Base-by-base conservation (phyloP, 1,139 yeast genomes). In the Sugiyamaella paludigena region DNA sequence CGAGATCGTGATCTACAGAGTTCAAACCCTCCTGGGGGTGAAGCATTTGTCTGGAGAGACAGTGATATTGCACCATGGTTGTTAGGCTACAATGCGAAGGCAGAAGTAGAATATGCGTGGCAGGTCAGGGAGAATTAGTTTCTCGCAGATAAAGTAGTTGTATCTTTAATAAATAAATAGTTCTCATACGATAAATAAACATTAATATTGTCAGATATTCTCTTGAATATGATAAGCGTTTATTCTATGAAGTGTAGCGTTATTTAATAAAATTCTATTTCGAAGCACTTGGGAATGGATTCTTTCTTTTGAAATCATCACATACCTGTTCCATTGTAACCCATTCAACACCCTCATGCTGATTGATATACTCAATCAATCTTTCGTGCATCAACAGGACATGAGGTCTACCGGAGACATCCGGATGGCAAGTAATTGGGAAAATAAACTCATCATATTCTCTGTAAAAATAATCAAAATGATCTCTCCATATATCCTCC, bases 301-400 rank as follows among this genome's bases (percentile, higher is more conserved):
- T 58, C 40, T 52, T 60, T 3, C 53, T 36, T 47, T 66, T 62
- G 49, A 65, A 66, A 31, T 65, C 70, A 38, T 62, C 63, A 31
- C 62, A 53, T 32, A 66, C 64, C 41, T 66, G 60, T 40, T 62
- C 69, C 68, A 66, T 65, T 13, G 70, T 66, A 37, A 63, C 58
- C 70, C 70, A 66, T 48, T 66, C 69, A 29, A 66, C 70, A 15
- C 69, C 69, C 32, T 66, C 69, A 48, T 66, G 70, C 27, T 55
- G 55, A 52, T 66, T 66, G 52, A 66, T 63, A 48, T 60, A 60
- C 43, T 65, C 70, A 41, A 66, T 66, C 31, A 66, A 37, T 33
- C 69, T 58, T 54, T 60, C 71, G 53, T 58, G 72, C 72, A 58
- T 68, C 53, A 63, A 52, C 34, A 61, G 44, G 30, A 51, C 71